Evolutionary conservation across 495 filamentous ascomycete species (phyloP), one percentile per base, ranked within the genome.

Genomic region (Aspergillus kassunensis): DNA sequence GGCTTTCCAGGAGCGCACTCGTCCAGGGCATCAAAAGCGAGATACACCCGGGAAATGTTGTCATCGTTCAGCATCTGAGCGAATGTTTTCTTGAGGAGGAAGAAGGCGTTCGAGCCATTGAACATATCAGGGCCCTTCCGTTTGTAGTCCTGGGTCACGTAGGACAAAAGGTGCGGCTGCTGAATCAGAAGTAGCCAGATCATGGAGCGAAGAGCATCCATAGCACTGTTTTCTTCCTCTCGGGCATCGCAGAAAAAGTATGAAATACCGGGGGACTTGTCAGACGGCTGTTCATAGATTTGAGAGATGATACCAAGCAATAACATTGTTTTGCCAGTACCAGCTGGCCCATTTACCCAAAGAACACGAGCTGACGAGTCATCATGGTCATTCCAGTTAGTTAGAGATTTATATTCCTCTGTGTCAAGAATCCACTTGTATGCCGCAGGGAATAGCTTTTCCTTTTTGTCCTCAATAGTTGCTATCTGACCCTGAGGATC

Each of bases 321-420:
- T 2, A 49, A 16, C 33, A 35, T 49, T 6, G 46, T 49, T 31
- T 49, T 49, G 13, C 46, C 46, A 44, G 65, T 74, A 15, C 71
- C 71, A 6, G 68, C 60, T 48, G 61, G 64, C 31, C 66, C 67
- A 27, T 61, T 74, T 30, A 78, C 65, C 73, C 70, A 76, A 10
- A 49, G 46, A 16, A 37, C n/a, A 3, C 8, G 15, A 1, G 18
- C 7, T 19, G 46, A 3, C 2, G 9, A 5, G 12, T 37, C 18
- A n/a, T n/a, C n/a, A n/a, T n/a, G n/a, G 15, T 49, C 30, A 7
- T 6, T 27, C 46, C 46, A 49, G 12, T 18, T n/a, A 4, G 29
- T 3, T 18, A 49, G 37, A 2, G 18, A 11, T 18, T 15, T 40
- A n/a, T 39, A 49, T 25, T 37, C 33, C 1, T 35, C 3, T 10